These are phyloP conservation scores for Heliamphora pulchella DNA, from an alignment of 179 eudicot genomes.

Conservation along the genomic window DNA sequence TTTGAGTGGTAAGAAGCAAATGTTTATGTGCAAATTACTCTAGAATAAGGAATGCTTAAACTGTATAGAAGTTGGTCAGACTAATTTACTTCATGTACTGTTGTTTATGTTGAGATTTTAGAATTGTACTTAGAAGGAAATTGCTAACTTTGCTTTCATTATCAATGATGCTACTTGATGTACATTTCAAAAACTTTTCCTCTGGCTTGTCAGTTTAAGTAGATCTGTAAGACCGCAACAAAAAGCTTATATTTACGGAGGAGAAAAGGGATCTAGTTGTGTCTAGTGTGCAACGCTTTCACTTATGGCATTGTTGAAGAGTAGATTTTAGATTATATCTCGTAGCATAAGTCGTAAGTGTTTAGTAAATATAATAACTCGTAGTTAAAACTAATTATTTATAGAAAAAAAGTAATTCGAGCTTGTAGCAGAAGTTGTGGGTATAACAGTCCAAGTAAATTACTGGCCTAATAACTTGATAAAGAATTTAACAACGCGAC, in stretches of 20 bases:
- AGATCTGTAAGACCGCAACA: neutral
- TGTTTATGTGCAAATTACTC: neutral
- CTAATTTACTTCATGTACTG: neutral
- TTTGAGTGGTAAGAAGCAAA: no score
- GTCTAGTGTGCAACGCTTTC: no score
- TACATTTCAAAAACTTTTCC: neutral
- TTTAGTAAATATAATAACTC: no score
- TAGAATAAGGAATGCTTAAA: neutral
- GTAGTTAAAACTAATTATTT: no score
- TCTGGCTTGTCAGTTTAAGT: neutral
- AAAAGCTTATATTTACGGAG: neutral
- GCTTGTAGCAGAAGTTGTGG: no score
- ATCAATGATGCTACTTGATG: neutral
- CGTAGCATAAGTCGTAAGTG: no score
- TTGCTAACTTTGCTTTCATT: constrained; percentile 4
- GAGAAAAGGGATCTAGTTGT: neutral
- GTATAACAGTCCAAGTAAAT: no score
- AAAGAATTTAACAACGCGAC: no score
- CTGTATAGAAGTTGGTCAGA: neutral
- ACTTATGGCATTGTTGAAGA: no score
- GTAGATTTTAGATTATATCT: no score
- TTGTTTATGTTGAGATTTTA: neutral
- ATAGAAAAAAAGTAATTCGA: no score
- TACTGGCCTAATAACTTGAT: no score
- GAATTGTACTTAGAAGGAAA: neutral